Base-by-base conservation (phyloP, 2,329 filamentous ascomycete genomes). In the Monilinia fructicola region DNA sequence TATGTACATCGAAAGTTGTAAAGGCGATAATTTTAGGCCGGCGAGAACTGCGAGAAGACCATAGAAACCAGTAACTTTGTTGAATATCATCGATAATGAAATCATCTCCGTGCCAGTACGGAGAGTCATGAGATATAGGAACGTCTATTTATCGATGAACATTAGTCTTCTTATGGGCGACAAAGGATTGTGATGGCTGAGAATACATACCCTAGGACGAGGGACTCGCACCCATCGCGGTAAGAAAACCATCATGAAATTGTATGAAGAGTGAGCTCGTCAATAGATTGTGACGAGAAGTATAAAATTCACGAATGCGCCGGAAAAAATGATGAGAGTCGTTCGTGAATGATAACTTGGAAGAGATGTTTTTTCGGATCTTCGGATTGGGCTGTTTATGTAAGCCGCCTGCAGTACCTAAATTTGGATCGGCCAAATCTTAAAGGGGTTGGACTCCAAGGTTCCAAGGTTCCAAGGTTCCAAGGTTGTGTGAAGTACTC, bases 61-160 rank as follows among this genome's bases (percentile, higher is more conserved):
- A 79, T 96, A 97, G 72, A 97, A 83, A 67, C 93, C 93, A 60
- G 92, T 94, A 72, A 93, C 86, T 79, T 97, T 97, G 84, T 97
- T 97, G 80, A 97, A 89, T 65, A 96, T 84, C 70, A 96, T 86
- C 14, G 90, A 88, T 69, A 95, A 83, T 5, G 90, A 88, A 74
- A 97, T 92, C 74, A 97, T 85, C 73, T 95, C 92, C 56, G 91
- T 89, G 72, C 92, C 93, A 44, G 91, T 94, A 74, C 92, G 90
- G 65, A 97, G 87, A 76, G 90, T 91, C 82, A 97, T 90, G 75
- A 93, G 82, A 76, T 91, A 92, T 71, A 97, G 85, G 77, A 97
- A 94, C 56, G 87, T 89, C 93, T 97, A 77, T 50, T 28, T 62
- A 59, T 40, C 14, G 38, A 50, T 74, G 59, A 75, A 68, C 48